Percentiles rank a stretch among this genome's conserved stretches.
Evolutionary conservation across 495 filamentous ascomycete genomes (phyloP).

Genomic region (Podospora pseudocomata): DNA sequence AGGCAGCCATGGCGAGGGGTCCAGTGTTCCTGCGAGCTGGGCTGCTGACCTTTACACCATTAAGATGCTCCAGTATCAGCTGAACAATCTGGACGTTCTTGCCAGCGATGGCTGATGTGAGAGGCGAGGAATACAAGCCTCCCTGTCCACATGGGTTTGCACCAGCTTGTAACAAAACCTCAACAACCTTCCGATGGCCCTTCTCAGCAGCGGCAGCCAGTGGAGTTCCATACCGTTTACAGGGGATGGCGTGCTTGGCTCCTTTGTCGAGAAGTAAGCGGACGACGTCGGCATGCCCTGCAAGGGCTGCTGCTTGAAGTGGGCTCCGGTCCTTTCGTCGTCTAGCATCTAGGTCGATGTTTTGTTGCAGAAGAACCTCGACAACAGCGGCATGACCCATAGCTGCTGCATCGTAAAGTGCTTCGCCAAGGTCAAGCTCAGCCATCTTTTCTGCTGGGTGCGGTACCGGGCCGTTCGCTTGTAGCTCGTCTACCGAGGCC

Average conservation of each 20-base stretch:
- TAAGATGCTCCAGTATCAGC: not conserved
- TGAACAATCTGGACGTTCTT: not conserved
- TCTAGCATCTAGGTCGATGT: constrained; percentile 9
- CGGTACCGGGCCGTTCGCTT: not conserved
- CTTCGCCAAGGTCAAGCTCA: not conserved
- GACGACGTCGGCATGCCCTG: constrained; percentile 16
- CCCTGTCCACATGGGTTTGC: constrained; percentile 15
- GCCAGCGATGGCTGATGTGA: constrained; percentile 16
- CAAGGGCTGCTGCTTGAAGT: constrained; percentile 24
- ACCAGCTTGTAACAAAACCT: constrained; percentile 11
- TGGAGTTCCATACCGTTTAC: constrained; percentile 20
- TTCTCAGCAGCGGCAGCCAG: constrained; percentile 13
- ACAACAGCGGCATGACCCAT: not conserved
- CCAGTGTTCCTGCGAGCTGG: not conserved
- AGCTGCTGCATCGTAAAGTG: not conserved
- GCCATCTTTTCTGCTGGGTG: not conserved
- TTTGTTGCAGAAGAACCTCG: constrained; percentile 16
- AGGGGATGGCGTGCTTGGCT: constrained; percentile 11
- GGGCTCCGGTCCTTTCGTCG: constrained; percentile 23
- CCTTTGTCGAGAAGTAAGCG: constrained; percentile 4
- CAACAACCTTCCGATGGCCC: constrained; percentile 6
- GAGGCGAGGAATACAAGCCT: constrained; percentile 16
- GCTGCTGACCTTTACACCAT: not conserved
- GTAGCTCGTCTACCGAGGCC: not conserved
- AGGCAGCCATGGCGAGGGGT: not conserved